phyloP scores from a whole-genome alignment of 345 rosid species.

The Bretschneidera sinensis region DNA sequence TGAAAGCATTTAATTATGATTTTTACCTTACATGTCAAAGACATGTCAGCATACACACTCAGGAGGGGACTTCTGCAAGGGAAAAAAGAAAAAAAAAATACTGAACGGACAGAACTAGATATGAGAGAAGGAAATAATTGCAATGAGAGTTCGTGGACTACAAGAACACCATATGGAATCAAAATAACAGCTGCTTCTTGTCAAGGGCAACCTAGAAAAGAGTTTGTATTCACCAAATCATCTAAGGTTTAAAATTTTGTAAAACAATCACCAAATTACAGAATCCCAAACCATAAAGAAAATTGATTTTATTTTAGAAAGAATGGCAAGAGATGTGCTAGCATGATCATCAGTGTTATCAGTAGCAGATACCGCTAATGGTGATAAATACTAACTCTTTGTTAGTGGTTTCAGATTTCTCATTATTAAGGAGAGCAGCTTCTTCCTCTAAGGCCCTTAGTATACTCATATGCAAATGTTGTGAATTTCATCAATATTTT shows the following conservation, averaged over 20 bases:
- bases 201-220: no score
- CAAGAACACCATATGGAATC: not conserved
- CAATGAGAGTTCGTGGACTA: no score
- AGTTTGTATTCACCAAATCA: no score
- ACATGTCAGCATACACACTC: slow-evolving; percentile 98
- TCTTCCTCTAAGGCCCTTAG: no score
- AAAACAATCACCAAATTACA: not conserved
- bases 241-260: not conserved
- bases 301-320: not conserved
- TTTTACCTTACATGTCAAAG: slow-evolving; percentile 83
- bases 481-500: no score
- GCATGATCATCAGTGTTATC: not conserved
- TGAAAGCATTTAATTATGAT: not conserved
- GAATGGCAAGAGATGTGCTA: not conserved
- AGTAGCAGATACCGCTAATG: not conserved
- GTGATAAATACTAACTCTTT: not conserved
- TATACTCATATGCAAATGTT: no score
- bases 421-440: not conserved
- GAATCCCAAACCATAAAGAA: not conserved
- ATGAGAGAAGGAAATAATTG: not conserved
- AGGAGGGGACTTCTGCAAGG: slow-evolving; percentile 80
- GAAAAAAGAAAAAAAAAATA: slow-evolving; percentile 4
- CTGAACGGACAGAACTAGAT: not conserved
- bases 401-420: no score
- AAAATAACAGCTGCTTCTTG: no score